Percentiles rank a stretch among this genome's conserved stretches.
Evolutionary conservation across 1,284 basidiomycete species (phyloP).

Genomic region (Apiotrichum brassicae): DNA sequence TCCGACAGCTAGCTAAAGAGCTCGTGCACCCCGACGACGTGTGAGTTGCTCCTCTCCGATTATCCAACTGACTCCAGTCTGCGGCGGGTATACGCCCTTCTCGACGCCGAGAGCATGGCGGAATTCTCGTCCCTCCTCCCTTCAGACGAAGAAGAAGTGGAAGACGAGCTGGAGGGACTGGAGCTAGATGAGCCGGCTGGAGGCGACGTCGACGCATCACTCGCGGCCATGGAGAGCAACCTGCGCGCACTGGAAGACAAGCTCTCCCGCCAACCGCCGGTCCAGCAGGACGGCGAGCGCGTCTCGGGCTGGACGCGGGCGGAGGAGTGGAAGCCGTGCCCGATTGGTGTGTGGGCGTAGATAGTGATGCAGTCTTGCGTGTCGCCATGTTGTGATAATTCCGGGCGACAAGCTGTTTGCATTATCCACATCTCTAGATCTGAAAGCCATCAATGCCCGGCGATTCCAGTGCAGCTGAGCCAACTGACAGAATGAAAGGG

Average conservation of each 20-base stretch:
- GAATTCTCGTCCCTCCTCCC: slow-evolving; percentile 7
- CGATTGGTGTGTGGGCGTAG: slow-evolving; percentile 17
- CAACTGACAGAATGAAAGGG: no score
- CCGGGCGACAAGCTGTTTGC: no score
- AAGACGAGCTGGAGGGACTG: slow-evolving; percentile 13
- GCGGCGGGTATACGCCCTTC: slow-evolving; percentile 4
- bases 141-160: not conserved
- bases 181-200: slow-evolving; percentile 6
- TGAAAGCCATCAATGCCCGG: no score
- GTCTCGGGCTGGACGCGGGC: slow-evolving; percentile 8
- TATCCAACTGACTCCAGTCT: slow-evolving; percentile 4
- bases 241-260: slow-evolving; percentile 6
- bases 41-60: not conserved
- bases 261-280: not conserved
- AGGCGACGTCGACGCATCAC: no score
- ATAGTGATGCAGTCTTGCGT: no score
- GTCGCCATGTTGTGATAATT: no score
- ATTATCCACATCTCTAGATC: no score
- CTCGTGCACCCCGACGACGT: slow-evolving; percentile 14
- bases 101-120: not conserved
- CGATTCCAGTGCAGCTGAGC: no score
- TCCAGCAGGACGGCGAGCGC: not conserved
- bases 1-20: slow-evolving; percentile 9
- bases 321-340: slow-evolving; percentile 11
- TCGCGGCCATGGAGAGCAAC: slow-evolving; percentile 14